Conservation (phyloP, 2,329 filamentous ascomycete genomes). For the Hirsutella rhossiliensis region DNA sequence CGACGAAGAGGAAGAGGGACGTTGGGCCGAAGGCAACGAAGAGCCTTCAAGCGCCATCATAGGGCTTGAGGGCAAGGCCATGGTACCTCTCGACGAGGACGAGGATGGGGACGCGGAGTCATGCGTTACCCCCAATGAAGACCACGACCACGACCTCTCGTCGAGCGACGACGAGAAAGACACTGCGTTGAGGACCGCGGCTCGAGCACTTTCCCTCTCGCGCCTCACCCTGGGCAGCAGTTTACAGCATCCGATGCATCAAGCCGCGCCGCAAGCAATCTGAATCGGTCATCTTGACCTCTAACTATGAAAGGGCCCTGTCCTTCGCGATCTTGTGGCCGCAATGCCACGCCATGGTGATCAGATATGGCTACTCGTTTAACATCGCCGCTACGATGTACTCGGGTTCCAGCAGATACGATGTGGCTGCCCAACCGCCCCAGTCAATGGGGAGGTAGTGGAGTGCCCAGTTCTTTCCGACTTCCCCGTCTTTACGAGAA, state of each 20-base stretch:
- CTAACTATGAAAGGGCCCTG: no score
- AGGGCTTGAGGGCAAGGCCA: conserved; percentile 1
- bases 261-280: not conserved
- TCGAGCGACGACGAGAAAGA: conserved; percentile 28
- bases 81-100: not conserved
- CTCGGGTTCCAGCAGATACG: no score
- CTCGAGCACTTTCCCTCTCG: conserved; percentile 52
- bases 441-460: no score
- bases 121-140: conserved; percentile 40
- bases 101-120: conserved; percentile 30
- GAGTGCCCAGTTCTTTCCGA: no score
- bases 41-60: no score
- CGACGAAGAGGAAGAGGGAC: conserved; percentile 23
- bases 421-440: no score
- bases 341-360: no score
- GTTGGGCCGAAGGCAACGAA: not conserved
- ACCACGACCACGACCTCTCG: conserved; percentile 21
- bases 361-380: no score
- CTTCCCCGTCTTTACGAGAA: no score
- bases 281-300: no score
- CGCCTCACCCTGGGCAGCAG: conserved; percentile 36
- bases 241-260: conserved; percentile 10
- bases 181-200: conserved; percentile 36
- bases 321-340: no score
- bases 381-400: no score